These are phyloP conservation scores for Glebionis coronaria DNA, from an alignment of 129 eudicot species.

Conservation along the genomic window DNA sequence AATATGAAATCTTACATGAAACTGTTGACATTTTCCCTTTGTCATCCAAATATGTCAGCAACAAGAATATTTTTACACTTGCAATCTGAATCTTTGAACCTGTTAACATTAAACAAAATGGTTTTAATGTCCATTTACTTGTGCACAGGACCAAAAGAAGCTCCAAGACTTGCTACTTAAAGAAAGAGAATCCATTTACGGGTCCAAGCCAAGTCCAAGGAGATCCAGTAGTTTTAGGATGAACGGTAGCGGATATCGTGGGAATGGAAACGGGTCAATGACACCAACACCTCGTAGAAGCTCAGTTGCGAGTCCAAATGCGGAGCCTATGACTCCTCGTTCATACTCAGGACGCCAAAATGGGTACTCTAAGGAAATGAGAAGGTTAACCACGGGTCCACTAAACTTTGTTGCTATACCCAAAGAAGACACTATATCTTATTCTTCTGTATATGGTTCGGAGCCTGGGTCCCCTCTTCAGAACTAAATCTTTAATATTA, in stretches of 20 bases:
- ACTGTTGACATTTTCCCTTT: no score
- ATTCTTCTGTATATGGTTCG: conserved; percentile 81
- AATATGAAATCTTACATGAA: no score
- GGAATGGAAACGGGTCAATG: conserved; percentile 63
- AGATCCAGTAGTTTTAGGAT: conserved; percentile 75
- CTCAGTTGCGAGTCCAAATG: conserved; percentile 53
- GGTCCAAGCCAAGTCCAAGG: conserved; percentile 88
- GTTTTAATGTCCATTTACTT: conserved; percentile 14
- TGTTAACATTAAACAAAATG: background rate
- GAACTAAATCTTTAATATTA: conserved; percentile 35
- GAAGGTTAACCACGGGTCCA: conserved; percentile 70
- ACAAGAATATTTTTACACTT: background rate
- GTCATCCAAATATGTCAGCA: background rate
- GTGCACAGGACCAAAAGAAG: conserved; percentile 73
- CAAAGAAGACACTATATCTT: conserved; percentile 82
- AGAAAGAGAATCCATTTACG: conserved; percentile 77
- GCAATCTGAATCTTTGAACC: background rate
- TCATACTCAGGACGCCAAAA: conserved; percentile 75
- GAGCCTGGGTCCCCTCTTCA: conserved; percentile 87
- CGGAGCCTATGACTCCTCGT: conserved; percentile 72
- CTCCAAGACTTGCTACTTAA: conserved; percentile 73
- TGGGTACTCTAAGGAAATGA: conserved; percentile 74
- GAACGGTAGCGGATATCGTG: conserved; percentile 50
- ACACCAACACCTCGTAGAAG: conserved; percentile 76
- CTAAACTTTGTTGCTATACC: conserved; percentile 70